Evolutionary conservation across 2,329 filamentous ascomycete genomes (phyloP).

Genomic region (Scedosporium apiospermum): DNA sequence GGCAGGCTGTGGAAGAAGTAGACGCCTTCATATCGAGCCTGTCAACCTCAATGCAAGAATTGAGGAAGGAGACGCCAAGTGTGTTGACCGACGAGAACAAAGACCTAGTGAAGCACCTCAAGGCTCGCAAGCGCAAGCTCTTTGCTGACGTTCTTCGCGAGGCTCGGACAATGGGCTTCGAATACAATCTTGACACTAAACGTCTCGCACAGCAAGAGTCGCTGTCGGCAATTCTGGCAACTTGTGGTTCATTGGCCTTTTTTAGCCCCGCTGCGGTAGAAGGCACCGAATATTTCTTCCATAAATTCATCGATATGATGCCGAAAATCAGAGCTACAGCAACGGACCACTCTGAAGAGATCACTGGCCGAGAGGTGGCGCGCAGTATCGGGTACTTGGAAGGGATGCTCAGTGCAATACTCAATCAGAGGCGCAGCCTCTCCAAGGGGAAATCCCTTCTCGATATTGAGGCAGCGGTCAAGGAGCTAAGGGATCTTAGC

Average conservation of each 20-base stretch:
- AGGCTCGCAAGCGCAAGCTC: slow-evolving; percentile 79
- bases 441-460: slow-evolving; percentile 12
- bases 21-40: slow-evolving; percentile 62
- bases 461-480: background rate
- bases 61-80: slow-evolving; percentile 75
- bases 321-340: slow-evolving; percentile 56
- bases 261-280: slow-evolving; percentile 15
- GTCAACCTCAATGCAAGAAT: slow-evolving; percentile 56
- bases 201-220: slow-evolving; percentile 65
- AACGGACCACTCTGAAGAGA: slow-evolving; percentile 71
- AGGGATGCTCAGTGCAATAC: slow-evolving; percentile 60
- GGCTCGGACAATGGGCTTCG: slow-evolving; percentile 81
- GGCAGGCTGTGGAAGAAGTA: slow-evolving; percentile 51
- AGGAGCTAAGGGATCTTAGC: background rate
- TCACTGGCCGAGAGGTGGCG: slow-evolving; percentile 70
- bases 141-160: slow-evolving; percentile 82
- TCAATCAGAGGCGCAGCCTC: slow-evolving; percentile 49
- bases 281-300: slow-evolving; percentile 60
- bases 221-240: slow-evolving; percentile 58
- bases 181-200: slow-evolving; percentile 68
- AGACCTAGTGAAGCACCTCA: slow-evolving; percentile 74
- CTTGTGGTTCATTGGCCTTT: slow-evolving; percentile 29
- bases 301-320: slow-evolving; percentile 68
- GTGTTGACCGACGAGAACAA: slow-evolving; percentile 83
- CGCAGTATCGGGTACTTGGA: slow-evolving; percentile 82